Base-by-base conservation (phyloP, 352 stramenopile genomes). In the Saprolegnia parasitica region DNA sequence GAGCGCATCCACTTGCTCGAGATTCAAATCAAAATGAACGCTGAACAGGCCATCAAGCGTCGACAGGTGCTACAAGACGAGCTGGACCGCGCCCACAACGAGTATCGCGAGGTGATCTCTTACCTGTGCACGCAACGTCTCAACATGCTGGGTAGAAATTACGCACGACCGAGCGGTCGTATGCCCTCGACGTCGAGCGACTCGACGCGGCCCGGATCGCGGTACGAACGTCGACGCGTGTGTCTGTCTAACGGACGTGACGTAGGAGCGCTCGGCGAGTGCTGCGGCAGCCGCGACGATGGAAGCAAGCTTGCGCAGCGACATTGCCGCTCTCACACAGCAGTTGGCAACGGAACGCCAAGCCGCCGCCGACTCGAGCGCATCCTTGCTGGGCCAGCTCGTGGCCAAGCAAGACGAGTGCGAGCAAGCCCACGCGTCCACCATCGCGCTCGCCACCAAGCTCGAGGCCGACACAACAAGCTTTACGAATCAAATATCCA, bases 21-120 rank as follows among this genome's bases (percentile, higher is more conserved):
- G 18, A 70, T 70, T 23, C 63, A 70, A 39, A 29, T 70, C 46
- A 70, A 70, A 23, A 70, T 70, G 63, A 70, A 70, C 54, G 63
- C 63, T 11, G 63, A 70, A n/a, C 63, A 70, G 39, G 63, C 63
- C 26, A 42, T 40, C 40, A 52, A 70, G 63, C 49, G 63, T 15
- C 49, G 63, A 3, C 63, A 70, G 24, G 55, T 42, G 0, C 13
- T 39, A 21, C 45, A 61, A 24, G 63, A 70, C 15, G 63, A 70
- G n/a, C 46, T 52, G n/a, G 42, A 70, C 10, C 63, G 63, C n/a
- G 63, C 52, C 52, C 11, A 60, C 24, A 40, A 35, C 24, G 52
- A 60, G 16, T 60, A 60, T 9, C 24, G 35, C 35, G 52, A 60
- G 52, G 52, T 60, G 46, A 52, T 52, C 21, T n/a, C n/a, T n/a